These are phyloP conservation scores for Croton laevigatus DNA, from an alignment of 441 rosid species.

Conservation along the genomic window DNA sequence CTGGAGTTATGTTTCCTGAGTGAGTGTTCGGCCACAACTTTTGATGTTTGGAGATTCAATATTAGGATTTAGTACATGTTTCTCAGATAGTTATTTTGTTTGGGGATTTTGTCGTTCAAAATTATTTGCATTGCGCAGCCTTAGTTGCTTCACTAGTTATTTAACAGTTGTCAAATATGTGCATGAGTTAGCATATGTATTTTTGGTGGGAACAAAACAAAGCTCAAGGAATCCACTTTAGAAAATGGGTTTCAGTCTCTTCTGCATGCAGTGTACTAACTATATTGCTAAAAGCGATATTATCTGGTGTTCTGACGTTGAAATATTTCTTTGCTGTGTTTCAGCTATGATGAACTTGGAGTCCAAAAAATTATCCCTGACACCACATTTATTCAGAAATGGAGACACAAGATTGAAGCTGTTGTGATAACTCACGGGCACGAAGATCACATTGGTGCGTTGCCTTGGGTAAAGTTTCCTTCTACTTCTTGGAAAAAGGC, in stretches of 20 bases:
- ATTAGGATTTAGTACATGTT: slow-evolving; percentile 9
- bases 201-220: background rate
- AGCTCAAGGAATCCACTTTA: background rate
- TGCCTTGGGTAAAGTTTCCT: slow-evolving; percentile 96
- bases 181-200: background rate
- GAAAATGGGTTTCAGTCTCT: background rate
- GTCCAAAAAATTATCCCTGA: slow-evolving; percentile 93
- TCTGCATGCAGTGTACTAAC: slow-evolving; percentile 4
- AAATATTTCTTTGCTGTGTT: slow-evolving; percentile 21
- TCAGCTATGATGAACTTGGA: slow-evolving; percentile 90
- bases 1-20: slow-evolving; percentile 99
- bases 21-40: slow-evolving; percentile 35
- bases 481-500: slow-evolving; percentile 31
- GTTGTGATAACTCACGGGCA: slow-evolving; percentile 97
- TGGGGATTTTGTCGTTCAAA: background rate
- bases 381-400: slow-evolving; percentile 86
- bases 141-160: background rate
- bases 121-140: background rate
- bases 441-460: slow-evolving; percentile 99
- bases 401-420: slow-evolving; percentile 97
- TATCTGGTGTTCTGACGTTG: slow-evolving; percentile 21
- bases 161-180: background rate
- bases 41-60: slow-evolving; percentile 1
- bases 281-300: slow-evolving; percentile 5
- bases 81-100: background rate